Evolutionary conservation across 2,329 filamentous ascomycete species (phyloP).

Genomic region (Cercospora beticola): DNA sequence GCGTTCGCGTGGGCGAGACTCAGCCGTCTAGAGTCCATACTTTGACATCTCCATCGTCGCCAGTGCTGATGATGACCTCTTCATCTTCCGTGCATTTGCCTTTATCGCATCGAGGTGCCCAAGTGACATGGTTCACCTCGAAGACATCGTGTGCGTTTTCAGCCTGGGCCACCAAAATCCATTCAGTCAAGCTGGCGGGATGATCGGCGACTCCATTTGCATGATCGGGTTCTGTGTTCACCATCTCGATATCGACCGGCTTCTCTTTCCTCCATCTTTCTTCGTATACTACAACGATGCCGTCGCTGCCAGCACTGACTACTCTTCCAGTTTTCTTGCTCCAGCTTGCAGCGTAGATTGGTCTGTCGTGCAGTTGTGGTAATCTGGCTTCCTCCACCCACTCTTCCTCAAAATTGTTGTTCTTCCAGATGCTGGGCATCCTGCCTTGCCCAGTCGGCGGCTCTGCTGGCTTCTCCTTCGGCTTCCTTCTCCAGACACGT

Average conservation of each 20-base stretch:
- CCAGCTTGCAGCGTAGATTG: constrained; percentile 85
- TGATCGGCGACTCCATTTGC: constrained; percentile 12
- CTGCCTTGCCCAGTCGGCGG: constrained; percentile 52
- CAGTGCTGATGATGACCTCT: constrained; percentile 86
- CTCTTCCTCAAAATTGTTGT: constrained; percentile 68
- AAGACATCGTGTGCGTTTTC: constrained; percentile 83
- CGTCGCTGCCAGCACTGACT: constrained; percentile 88
- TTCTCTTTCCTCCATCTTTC: constrained; percentile 53
- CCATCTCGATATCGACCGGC: constrained; percentile 31
- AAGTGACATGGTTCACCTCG: constrained; percentile 88
- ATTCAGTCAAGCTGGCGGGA: constrained; percentile 51
- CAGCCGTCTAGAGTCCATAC: constrained; percentile 66
- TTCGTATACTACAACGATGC: constrained; percentile 73
- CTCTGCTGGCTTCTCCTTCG: constrained; percentile 51
- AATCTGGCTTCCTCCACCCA: constrained; percentile 79
- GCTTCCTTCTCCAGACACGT: constrained; percentile 71
- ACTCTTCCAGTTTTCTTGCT: constrained; percentile 73
- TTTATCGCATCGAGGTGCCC: constrained; percentile 76
- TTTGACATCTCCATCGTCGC: constrained; percentile 85
- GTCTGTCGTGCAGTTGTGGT: constrained; percentile 72
- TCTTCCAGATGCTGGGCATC: constrained; percentile 88
- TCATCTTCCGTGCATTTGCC: constrained; percentile 62
- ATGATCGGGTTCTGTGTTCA: constrained; percentile 22
- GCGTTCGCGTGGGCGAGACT: no score
- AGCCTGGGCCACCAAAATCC: constrained; percentile 69